Percentiles rank a stretch among this genome's conserved stretches.
phyloP scores from a whole-genome alignment of 192 early-diverging fungal species.

The Gryganskiella cystojenkinii region DNA sequence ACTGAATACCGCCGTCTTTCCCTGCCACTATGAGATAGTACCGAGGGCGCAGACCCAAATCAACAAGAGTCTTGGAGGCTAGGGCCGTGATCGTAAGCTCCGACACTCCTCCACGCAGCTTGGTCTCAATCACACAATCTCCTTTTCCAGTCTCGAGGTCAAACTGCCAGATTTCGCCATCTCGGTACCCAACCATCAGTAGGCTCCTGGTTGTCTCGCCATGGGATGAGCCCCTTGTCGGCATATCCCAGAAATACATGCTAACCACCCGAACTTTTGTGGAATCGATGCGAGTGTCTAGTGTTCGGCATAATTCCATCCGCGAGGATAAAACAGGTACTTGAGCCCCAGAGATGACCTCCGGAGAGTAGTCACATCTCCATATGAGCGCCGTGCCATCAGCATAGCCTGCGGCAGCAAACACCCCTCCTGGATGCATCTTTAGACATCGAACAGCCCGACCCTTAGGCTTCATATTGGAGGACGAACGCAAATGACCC shows the following conservation, averaged over 20 bases:
- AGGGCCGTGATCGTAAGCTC: constrained; percentile 17
- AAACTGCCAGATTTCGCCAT: constrained; percentile 48
- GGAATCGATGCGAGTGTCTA: neutral
- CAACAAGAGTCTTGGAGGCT: constrained; percentile 7
- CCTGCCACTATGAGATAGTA: constrained; percentile 31
- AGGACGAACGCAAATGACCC: neutral
- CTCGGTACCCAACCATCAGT: constrained; percentile 36
- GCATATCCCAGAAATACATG: constrained; percentile 14
- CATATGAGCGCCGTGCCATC: constrained; percentile 30
- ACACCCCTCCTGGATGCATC: constrained; percentile 18
- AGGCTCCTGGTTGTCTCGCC: neutral
- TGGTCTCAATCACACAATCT: constrained; percentile 7
- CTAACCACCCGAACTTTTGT: constrained; percentile 5
- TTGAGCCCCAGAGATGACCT: neutral
- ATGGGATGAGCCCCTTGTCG: neutral
- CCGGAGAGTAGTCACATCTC: constrained; percentile 1
- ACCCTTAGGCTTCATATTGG: neutral
- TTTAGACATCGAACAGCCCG: constrained; percentile 20
- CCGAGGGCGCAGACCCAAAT: constrained; percentile 8
- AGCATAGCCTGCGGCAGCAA: constrained; percentile 25
- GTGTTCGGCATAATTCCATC: neutral
- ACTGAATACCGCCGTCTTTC: constrained; percentile 38
- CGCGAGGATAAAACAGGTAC: neutral
- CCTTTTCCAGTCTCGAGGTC: constrained; percentile 14
- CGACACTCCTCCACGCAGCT: constrained; percentile 38